phyloP scores from a whole-genome alignment of 306 rosid genomes.

The Castanea crenata region DNA sequence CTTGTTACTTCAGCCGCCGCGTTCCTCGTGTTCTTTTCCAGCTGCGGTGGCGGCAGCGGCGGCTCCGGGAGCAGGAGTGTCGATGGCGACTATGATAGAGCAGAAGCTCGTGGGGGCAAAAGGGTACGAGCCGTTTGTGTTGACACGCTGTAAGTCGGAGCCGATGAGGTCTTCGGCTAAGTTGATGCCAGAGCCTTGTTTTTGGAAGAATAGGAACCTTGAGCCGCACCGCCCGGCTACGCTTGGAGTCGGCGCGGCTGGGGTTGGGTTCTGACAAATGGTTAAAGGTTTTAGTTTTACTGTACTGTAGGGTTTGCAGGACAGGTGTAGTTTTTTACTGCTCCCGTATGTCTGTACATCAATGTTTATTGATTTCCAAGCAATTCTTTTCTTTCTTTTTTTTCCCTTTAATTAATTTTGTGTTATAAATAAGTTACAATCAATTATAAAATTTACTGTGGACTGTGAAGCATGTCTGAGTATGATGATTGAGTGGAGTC shows the following conservation, averaged over 20 bases:
- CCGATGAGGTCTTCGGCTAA: constrained; percentile 74
- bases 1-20: constrained; percentile 59
- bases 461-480: too few species aligned
- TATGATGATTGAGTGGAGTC: not conserved
- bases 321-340: constrained; percentile 6
- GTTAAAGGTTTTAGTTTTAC: not conserved
- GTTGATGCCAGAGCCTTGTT: constrained; percentile 72
- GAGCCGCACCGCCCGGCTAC: constrained; percentile 70
- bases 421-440: too few species aligned
- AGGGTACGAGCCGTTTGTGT: constrained; percentile 78
- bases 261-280: constrained; percentile 47
- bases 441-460: too few species aligned
- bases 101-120: constrained; percentile 68
- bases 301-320: constrained; percentile 25
- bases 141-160: constrained; percentile 94
- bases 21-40: constrained; percentile 79
- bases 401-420: too few species aligned
- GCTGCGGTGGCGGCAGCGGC: constrained; percentile 14
- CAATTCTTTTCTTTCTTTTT: not conserved
- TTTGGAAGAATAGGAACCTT: constrained; percentile 74
- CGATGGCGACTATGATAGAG: constrained; percentile 74
- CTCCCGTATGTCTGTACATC: constrained; percentile 33
- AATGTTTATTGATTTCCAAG: constrained; percentile 30
- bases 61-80: constrained; percentile 28
- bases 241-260: constrained; percentile 80